Conservation (phyloP, 805 yeast species). For the Ogataea nonfermentans region DNA sequence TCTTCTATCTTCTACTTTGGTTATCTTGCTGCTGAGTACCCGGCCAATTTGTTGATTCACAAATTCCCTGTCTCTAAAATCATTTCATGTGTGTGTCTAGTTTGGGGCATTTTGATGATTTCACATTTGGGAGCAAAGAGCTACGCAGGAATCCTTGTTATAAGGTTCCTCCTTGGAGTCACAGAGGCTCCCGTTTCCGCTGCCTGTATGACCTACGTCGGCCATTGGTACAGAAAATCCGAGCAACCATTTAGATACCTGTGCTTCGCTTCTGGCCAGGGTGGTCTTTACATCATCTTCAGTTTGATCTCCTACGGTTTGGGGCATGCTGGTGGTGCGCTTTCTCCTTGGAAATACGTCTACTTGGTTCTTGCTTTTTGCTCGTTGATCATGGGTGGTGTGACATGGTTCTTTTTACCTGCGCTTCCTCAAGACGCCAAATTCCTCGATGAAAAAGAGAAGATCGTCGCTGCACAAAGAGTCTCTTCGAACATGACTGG, state of each 20-base stretch:
- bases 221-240: conserved; percentile 53
- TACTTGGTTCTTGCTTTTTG: conserved; percentile 58
- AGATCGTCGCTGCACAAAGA: conserved; percentile 7
- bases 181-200: conserved; percentile 57
- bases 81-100: conserved; percentile 45
- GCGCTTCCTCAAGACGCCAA: conserved; percentile 43
- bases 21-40: conserved; percentile 44
- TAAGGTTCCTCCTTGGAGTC: conserved; percentile 48
- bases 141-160: conserved; percentile 45
- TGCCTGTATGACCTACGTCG: conserved; percentile 51
- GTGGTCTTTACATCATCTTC: conserved; percentile 45
- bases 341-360: conserved; percentile 58
- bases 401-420: conserved; percentile 27
- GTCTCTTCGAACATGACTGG: conserved; percentile 9
- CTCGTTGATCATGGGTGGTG: conserved; percentile 37
- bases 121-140: conserved; percentile 45
- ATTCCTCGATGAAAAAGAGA: conserved; percentile 45
- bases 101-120: conserved; percentile 62
- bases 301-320: conserved; percentile 54
- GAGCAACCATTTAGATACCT: conserved; percentile 38
- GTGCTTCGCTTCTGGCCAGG: conserved; percentile 43
- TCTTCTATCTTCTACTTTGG: conserved; percentile 38
- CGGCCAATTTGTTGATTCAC: conserved; percentile 54
- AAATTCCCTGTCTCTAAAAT: conserved; percentile 51
- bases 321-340: conserved; percentile 36